Evolutionary conservation across 345 rosid genomes (phyloP).

Genomic region (Boechera retrofracta): DNA sequence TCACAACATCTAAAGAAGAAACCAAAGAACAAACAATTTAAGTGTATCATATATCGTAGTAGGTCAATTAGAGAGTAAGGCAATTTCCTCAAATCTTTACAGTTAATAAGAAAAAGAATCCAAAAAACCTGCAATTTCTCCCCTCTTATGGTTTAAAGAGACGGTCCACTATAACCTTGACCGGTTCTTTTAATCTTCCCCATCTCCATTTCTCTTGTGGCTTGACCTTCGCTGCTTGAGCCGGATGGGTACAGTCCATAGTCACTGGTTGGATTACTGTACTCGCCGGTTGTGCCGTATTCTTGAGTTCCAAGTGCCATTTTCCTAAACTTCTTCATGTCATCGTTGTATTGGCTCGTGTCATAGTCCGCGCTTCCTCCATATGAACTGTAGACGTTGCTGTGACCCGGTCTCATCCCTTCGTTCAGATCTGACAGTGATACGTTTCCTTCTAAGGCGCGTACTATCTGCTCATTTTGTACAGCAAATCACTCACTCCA

Average conservation of each 20-base stretch:
- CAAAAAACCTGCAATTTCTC: slow-evolving; percentile 23
- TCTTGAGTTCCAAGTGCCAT: slow-evolving; percentile 74
- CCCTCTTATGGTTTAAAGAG: slow-evolving; percentile 32
- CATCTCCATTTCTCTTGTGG: slow-evolving; percentile 75
- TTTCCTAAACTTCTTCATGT: slow-evolving; percentile 76
- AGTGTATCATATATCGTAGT: slow-evolving; percentile 28
- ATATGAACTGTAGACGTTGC: slow-evolving; percentile 58
- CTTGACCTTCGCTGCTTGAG: slow-evolving; percentile 74
- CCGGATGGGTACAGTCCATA: slow-evolving; percentile 69
- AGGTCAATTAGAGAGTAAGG: slow-evolving; percentile 34
- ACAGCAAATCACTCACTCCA: background rate
- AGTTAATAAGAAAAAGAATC: slow-evolving; percentile 22
- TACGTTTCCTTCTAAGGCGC: slow-evolving; percentile 74
- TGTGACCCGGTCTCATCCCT: slow-evolving; percentile 78
- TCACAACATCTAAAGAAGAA: slow-evolving; percentile 29
- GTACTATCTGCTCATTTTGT: slow-evolving; percentile 62
- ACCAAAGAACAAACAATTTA: slow-evolving; percentile 18
- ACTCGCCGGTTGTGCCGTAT: slow-evolving; percentile 62
- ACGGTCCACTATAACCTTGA: slow-evolving; percentile 58
- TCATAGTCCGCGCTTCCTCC: slow-evolving; percentile 82
- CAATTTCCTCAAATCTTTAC: slow-evolving; percentile 45
- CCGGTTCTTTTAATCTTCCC: slow-evolving; percentile 55
- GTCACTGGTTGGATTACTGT: slow-evolving; percentile 69
- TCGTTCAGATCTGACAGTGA: slow-evolving; percentile 72
- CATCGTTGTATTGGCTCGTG: slow-evolving; percentile 73